Percentiles rank a stretch among this genome's conserved stretches.
phyloP scores from a whole-genome alignment of 2,329 filamentous ascomycete species.

The Aspergillus aculeatinus region DNA sequence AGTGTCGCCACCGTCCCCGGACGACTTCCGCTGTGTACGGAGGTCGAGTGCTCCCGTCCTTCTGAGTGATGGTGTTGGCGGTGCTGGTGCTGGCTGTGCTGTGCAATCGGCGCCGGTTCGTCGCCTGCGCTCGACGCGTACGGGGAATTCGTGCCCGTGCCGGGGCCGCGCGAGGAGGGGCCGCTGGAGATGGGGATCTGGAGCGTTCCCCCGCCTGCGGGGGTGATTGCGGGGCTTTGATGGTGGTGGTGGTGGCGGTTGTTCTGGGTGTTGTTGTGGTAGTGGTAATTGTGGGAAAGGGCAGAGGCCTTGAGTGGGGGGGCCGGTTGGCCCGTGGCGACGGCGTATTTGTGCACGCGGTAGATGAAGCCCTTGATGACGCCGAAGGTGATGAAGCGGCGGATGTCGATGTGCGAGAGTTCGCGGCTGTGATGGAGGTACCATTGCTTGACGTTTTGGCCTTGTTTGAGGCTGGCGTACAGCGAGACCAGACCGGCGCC shows the following conservation, averaged over 20 bases:
- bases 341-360: slow-evolving; percentile 85
- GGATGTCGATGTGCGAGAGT: slow-evolving; percentile 76
- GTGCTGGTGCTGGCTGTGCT: slow-evolving; percentile 4
- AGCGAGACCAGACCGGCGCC: slow-evolving; percentile 67
- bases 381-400: slow-evolving; percentile 91
- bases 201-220: slow-evolving; percentile 1
- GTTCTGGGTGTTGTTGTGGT: background rate
- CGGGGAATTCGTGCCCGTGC: slow-evolving; percentile 33
- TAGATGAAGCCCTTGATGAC: slow-evolving; percentile 94
- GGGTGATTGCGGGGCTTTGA: background rate
- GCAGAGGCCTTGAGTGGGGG: slow-evolving; percentile 26
- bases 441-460: slow-evolving; percentile 84
- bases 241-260: background rate
- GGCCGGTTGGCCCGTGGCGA: slow-evolving; percentile 46
- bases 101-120: slow-evolving; percentile 20
- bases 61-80: slow-evolving; percentile 7
- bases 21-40: slow-evolving; percentile 30
- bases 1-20: slow-evolving; percentile 21
- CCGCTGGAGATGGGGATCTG: slow-evolving; percentile 21
- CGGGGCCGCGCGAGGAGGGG: slow-evolving; percentile 29
- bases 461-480: slow-evolving; percentile 80
- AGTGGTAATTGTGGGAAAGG: slow-evolving; percentile 14
- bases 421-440: slow-evolving; percentile 71
- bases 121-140: slow-evolving; percentile 27
- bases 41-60: slow-evolving; percentile 24